A percentile compares a stretch with the other conserved stretches of the same genome.
These are phyloP conservation scores for Bryoglossum gracile DNA, from an alignment of 495 filamentous ascomycete species.

Conservation along the genomic window DNA sequence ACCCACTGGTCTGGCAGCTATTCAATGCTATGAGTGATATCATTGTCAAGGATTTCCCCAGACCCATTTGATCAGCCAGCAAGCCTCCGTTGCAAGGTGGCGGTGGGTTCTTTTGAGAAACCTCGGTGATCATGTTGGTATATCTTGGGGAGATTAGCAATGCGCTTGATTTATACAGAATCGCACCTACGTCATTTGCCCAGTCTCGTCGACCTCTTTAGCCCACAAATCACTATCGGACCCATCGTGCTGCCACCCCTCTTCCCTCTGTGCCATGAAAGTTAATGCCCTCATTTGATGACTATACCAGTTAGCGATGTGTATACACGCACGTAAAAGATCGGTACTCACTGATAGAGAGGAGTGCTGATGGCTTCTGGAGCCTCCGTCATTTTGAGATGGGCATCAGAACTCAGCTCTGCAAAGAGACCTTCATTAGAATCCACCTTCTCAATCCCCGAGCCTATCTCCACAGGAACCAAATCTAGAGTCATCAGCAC, in stretches of 20 bases:
- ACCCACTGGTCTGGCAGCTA: slow-evolving; percentile 1
- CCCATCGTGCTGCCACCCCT: neutral
- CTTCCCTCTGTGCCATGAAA: slow-evolving; percentile 62
- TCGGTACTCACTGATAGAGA: neutral
- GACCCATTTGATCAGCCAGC: slow-evolving; percentile 91
- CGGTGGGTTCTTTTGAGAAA: slow-evolving; percentile 33
- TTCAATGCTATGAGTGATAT: slow-evolving; percentile 20
- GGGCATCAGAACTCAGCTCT: slow-evolving; percentile 3
- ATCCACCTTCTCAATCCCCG: neutral
- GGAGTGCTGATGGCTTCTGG: slow-evolving; percentile 7
- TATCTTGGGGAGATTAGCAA: neutral
- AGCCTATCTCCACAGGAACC: neutral
- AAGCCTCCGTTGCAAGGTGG: slow-evolving; percentile 68
- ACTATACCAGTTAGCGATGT: slow-evolving; percentile 25
- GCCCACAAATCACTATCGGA: slow-evolving; percentile 2
- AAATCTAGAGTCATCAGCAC: neutral
- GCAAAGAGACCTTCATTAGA: slow-evolving; percentile 1
- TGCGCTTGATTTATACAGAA: neutral
- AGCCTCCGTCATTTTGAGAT: slow-evolving; percentile 1
- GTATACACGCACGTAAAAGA: neutral
- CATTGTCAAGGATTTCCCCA: slow-evolving; percentile 87
- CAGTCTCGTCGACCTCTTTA: slow-evolving; percentile 1
- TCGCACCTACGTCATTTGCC: neutral
- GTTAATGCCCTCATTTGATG: slow-evolving; percentile 85
- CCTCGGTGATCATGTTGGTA: slow-evolving; percentile 2